Evolutionary conservation across 2,329 filamentous ascomycete genomes (phyloP).

Genomic region (Penicillium expansum): DNA sequence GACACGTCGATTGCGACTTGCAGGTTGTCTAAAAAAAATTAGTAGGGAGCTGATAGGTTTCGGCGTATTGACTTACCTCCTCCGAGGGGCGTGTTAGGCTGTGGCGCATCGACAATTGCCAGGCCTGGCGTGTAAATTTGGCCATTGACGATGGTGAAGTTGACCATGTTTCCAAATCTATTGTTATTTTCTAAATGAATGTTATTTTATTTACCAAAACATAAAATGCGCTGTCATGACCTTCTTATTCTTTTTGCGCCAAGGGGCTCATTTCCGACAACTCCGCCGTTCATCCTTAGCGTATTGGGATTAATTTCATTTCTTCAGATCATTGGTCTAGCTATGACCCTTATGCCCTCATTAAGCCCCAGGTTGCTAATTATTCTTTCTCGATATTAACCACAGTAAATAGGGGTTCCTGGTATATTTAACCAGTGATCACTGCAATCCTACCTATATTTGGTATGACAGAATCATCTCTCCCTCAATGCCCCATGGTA

Average conservation of each 20-base stretch:
- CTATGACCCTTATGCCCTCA: background rate
- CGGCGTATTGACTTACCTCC: constrained; percentile 56
- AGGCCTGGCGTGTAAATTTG: constrained; percentile 69
- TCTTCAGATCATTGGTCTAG: background rate
- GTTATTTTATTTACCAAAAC: background rate
- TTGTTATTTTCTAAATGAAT: background rate
- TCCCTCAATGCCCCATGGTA: background rate
- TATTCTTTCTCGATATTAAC: background rate
- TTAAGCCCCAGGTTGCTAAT: background rate
- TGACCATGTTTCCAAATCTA: constrained; percentile 7
- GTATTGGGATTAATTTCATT: constrained; percentile 15
- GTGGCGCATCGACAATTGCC: constrained; percentile 63
- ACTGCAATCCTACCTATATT: background rate
- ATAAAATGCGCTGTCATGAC: background rate
- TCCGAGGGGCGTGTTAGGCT: constrained; percentile 62
- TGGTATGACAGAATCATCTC: background rate
- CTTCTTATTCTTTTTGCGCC: constrained; percentile 2
- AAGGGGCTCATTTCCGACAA: constrained; percentile 22
- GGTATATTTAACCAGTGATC: background rate
- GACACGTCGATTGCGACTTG: constrained; percentile 24
- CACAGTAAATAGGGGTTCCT: background rate
- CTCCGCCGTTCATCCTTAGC: constrained; percentile 15
- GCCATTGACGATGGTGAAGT: constrained; percentile 49
- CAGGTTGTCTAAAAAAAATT: constrained; percentile 13
- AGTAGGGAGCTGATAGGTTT: background rate